These are phyloP conservation scores for Staphylotrichum longicolle DNA, from an alignment of 495 filamentous ascomycete species.

Conservation along the genomic window DNA sequence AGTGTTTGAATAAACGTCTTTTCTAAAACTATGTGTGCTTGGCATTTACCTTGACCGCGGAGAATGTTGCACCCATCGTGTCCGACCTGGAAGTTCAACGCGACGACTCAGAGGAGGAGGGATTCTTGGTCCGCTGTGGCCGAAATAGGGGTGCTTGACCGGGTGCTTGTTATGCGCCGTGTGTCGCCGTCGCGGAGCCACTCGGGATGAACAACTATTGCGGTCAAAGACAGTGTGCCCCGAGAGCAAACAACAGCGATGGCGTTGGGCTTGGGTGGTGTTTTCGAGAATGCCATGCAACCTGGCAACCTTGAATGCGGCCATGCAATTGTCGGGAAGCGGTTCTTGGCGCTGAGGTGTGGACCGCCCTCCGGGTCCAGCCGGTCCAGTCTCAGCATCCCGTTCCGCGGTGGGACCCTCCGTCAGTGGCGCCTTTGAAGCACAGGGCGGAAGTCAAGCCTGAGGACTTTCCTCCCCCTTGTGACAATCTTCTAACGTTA, in stretches of 20 bases:
- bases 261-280: background rate
- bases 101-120: background rate
- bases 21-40: background rate
- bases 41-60: slow-evolving; percentile 46
- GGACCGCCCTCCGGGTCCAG: background rate
- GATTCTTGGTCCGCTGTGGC: background rate
- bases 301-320: background rate
- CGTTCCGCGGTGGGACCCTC: slow-evolving; percentile 10
- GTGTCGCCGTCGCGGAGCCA: background rate
- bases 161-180: background rate
- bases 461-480: no score
- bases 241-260: background rate
- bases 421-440: background rate
- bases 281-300: background rate
- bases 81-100: background rate
- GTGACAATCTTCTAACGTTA: no score
- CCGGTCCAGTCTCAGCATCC: slow-evolving; percentile 8
- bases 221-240: background rate
- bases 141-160: background rate
- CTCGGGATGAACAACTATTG: background rate
- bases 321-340: slow-evolving; percentile 8
- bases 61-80: slow-evolving; percentile 40
- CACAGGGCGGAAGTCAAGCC: no score
- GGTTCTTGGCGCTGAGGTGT: slow-evolving; percentile 2
- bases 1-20: no score